phyloP scores from a whole-genome alignment of 345 rosid species.

The Sapria himalayana region DNA sequence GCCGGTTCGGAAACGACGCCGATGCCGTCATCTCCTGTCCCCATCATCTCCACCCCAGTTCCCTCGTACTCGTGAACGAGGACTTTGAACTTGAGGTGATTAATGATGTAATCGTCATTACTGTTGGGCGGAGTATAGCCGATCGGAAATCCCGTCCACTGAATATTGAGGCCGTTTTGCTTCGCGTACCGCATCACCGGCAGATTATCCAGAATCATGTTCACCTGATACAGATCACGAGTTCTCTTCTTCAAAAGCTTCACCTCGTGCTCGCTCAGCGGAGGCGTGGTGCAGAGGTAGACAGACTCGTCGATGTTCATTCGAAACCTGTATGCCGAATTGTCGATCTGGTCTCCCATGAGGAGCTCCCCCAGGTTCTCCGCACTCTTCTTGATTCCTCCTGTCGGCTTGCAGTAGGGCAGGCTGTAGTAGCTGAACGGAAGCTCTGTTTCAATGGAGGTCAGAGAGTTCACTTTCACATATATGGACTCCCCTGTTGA shows the following conservation, averaged over 20 bases:
- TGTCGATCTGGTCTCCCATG: constrained; percentile 84
- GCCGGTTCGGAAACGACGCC: constrained; percentile 59
- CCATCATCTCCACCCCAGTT: constrained; percentile 50
- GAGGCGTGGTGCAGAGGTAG: constrained; percentile 41
- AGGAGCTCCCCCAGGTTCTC: constrained; percentile 88
- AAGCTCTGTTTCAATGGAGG: constrained; percentile 83
- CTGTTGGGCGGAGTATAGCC: constrained; percentile 50
- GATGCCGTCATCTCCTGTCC: constrained; percentile 77
- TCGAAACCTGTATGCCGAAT: constrained; percentile 54
- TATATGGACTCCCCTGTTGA: constrained; percentile 21
- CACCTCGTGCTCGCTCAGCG: constrained; percentile 48
- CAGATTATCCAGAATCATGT: constrained; percentile 71
- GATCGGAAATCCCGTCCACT: constrained; percentile 75
- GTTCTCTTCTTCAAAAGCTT: constrained; percentile 80
- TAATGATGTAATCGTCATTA: constrained; percentile 59
- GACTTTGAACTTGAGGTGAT: constrained; percentile 55
- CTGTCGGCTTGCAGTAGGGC: constrained; percentile 42
- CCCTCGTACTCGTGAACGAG: constrained; percentile 66
- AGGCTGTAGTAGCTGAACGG: constrained; percentile 68
- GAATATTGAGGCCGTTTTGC: constrained; percentile 51
- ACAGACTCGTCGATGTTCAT: constrained; percentile 54
- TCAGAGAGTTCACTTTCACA: constrained; percentile 71
- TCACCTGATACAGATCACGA: constrained; percentile 62
- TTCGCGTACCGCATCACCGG: constrained; percentile 56
- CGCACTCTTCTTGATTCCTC: constrained; percentile 46